These are phyloP conservation scores for Myochromella boudieri DNA, from an alignment of 768 basidiomycete species.

Conservation along the genomic window DNA sequence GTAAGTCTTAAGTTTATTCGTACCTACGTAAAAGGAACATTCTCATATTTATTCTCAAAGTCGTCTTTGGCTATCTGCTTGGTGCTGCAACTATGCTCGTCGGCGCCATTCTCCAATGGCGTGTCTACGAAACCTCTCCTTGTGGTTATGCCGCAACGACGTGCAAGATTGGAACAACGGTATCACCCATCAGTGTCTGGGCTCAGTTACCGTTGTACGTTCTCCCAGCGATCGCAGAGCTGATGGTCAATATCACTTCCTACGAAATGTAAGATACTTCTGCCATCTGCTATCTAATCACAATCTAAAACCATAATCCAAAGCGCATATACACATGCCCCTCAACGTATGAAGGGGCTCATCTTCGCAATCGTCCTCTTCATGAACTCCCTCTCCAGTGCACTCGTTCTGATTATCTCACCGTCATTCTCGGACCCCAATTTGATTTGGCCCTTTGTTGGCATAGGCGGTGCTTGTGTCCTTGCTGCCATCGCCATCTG, in stretches of 20 bases:
- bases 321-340: constrained; percentile 39
- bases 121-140: constrained; percentile 23
- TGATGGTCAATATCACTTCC: constrained; percentile 15
- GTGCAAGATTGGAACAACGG: constrained; percentile 21
- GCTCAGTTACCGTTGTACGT: constrained; percentile 21
- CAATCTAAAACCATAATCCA: background rate
- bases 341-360: constrained; percentile 41
- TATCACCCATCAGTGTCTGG: constrained; percentile 25
- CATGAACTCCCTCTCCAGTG: constrained; percentile 31
- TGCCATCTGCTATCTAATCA: background rate
- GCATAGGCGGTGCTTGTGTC: constrained; percentile 22
- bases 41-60: background rate
- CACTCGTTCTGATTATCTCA: constrained; percentile 30
- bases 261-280: constrained; percentile 11
- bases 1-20: constrained; percentile 21
- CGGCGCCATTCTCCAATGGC: constrained; percentile 24
- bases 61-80: constrained; percentile 21
- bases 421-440: constrained; percentile 33
- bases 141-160: constrained; percentile 22
- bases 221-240: constrained; percentile 22
- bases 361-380: constrained; percentile 36
- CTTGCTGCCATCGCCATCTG: constrained; percentile 22
- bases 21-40: background rate
- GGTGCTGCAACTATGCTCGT: constrained; percentile 18
- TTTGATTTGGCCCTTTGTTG: constrained; percentile 32